phyloP scores from a whole-genome alignment of 495 filamentous ascomycete species.

The Durotheca rogersii region DNA sequence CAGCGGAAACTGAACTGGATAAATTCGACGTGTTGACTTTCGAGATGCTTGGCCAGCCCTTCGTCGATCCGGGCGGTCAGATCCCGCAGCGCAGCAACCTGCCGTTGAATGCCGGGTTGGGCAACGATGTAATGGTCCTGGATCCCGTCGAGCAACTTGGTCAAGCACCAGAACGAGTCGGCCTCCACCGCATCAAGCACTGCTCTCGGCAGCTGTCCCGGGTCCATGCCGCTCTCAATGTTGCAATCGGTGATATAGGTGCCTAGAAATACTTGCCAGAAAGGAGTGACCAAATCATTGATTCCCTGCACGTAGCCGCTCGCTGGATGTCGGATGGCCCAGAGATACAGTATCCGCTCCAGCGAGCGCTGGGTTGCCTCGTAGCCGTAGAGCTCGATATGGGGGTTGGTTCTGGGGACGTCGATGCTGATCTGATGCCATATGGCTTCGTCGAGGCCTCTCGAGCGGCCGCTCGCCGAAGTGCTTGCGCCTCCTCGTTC shows the following conservation, averaged over 20 bases:
- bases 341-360: slow-evolving; percentile 93
- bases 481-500: slow-evolving; percentile 58
- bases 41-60: slow-evolving; percentile 80
- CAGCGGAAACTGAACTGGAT: slow-evolving; percentile 99
- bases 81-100: slow-evolving; percentile 84
- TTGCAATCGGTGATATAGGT: slow-evolving; percentile 92
- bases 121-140: slow-evolving; percentile 99
- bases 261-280: slow-evolving; percentile 95
- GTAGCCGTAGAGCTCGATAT: slow-evolving; percentile 90
- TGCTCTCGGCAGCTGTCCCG: slow-evolving; percentile 83
- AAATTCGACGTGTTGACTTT: slow-evolving; percentile 89
- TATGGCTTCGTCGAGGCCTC: slow-evolving; percentile 89
- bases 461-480: slow-evolving; percentile 50
- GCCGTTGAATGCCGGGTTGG: slow-evolving; percentile 92
- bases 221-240: slow-evolving; percentile 92
- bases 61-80: slow-evolving; percentile 87
- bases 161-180: slow-evolving; percentile 97
- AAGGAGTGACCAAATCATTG: slow-evolving; percentile 95
- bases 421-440: slow-evolving; percentile 99
- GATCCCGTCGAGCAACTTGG: slow-evolving; percentile 93
- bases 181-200: slow-evolving; percentile 97
- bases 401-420: slow-evolving; percentile 94
- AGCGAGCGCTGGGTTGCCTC: slow-evolving; percentile 93
- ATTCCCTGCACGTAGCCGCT: slow-evolving; percentile 98
- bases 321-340: slow-evolving; percentile 95